phyloP scores from a whole-genome alignment of 441 rosid genomes.

The Brassica hybrid region DNA sequence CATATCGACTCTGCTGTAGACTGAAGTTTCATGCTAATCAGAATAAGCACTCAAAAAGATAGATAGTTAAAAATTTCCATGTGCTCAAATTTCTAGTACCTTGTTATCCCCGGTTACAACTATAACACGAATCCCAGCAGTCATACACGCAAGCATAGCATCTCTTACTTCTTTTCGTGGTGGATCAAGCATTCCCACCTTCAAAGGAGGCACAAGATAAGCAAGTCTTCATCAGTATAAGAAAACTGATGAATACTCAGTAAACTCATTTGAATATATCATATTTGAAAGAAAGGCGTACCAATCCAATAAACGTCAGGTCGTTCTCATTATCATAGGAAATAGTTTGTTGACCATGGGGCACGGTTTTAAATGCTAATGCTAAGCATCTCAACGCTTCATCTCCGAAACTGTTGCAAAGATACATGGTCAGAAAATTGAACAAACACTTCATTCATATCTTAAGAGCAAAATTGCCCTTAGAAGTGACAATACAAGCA shows the following conservation, averaged over 20 bases:
- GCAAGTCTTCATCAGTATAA: slow-evolving; percentile 9
- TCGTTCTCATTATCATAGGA: slow-evolving; percentile 90
- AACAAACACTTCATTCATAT: slow-evolving; percentile 4
- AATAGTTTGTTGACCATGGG: slow-evolving; percentile 73
- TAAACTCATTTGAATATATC: slow-evolving; percentile 23
- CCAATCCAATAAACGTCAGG: slow-evolving; percentile 99
- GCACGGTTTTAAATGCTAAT: slow-evolving; percentile 86
- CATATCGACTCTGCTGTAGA: slow-evolving; percentile 98
- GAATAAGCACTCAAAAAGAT: slow-evolving; percentile 35
- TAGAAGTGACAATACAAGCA: slow-evolving; percentile 1
- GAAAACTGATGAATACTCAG: slow-evolving; percentile 1
- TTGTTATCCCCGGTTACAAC: slow-evolving; percentile 99
- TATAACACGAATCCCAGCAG: slow-evolving; percentile 99
- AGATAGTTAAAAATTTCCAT: slow-evolving; percentile 23
- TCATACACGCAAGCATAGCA: slow-evolving; percentile 97
- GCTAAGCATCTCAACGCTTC: slow-evolving; percentile 96
- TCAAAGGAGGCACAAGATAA: slow-evolving; percentile 35
- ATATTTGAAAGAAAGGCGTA: slow-evolving; percentile 70
- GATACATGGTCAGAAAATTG: slow-evolving; percentile 33
- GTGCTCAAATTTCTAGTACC: slow-evolving; percentile 53
- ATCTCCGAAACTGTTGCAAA: slow-evolving; percentile 80
- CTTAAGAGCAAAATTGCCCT: neutral
- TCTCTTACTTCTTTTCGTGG: slow-evolving; percentile 96
- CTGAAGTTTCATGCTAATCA: slow-evolving; percentile 59
- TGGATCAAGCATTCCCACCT: slow-evolving; percentile 99